Conservation (phyloP, 2,329 filamentous ascomycete species). For the Epichloe sylvatica region DNA sequence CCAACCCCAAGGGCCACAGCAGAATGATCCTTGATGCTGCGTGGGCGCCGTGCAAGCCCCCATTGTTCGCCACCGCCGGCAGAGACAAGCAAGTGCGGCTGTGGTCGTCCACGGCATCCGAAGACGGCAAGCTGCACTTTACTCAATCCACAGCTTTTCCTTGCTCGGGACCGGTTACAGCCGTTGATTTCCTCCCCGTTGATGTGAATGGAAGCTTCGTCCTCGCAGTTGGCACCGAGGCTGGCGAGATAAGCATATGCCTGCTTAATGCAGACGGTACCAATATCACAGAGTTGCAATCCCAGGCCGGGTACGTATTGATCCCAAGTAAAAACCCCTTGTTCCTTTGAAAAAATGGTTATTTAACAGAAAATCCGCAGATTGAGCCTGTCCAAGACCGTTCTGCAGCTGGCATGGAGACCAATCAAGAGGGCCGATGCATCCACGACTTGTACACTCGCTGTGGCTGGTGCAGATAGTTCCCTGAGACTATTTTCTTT, state of each 20-base stretch:
- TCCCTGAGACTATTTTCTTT: conserved; percentile 45
- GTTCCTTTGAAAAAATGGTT: fast-evolving
- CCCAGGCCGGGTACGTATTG: conserved; percentile 27
- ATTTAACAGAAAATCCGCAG: conserved; percentile 12
- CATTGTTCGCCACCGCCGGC: conserved; percentile 71
- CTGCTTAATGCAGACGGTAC: conserved; percentile 26
- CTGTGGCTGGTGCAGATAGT: conserved; percentile 46
- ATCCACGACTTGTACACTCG: conserved; percentile 25
- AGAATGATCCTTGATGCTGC: conserved; percentile 84
- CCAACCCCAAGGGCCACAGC: conserved; percentile 73
- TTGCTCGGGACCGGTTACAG: conserved; percentile 50
- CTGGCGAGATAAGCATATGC: conserved; percentile 32
- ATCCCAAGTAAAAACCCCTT: background rate
- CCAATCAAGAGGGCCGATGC: conserved; percentile 26
- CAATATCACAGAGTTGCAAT: conserved; percentile 21
- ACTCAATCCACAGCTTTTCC: conserved; percentile 38
- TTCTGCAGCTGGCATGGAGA: conserved; percentile 57
- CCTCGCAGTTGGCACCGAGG: conserved; percentile 45
- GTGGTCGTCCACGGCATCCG: conserved; percentile 35
- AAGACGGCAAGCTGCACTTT: conserved; percentile 27
- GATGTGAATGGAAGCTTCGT: conserved; percentile 19
- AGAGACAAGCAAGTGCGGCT: conserved; percentile 74
- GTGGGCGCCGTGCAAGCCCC: conserved; percentile 52
- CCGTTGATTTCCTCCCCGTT: conserved; percentile 49
- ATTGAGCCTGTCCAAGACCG: conserved; percentile 42